Base-by-base conservation (phyloP, 371 early-diverging fungal genomes). In the Fennellomyces sp. region DNA sequence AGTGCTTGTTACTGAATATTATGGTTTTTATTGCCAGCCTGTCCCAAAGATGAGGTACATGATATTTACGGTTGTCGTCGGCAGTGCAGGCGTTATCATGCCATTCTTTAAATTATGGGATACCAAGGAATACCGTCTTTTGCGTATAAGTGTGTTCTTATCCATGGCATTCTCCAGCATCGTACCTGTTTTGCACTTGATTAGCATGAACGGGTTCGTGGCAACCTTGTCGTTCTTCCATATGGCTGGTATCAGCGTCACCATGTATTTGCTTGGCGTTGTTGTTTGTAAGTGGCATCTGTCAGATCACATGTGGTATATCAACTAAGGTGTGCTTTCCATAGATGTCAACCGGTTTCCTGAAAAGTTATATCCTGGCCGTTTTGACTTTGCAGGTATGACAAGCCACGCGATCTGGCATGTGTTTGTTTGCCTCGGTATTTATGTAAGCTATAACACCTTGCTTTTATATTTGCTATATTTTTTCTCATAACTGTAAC, bases 341-440 rank as follows among this genome's bases (percentile, higher is more conserved):
- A 25, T 31, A 71, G 71, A 90, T 60, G 85, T 83, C 33, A 73
- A 79, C 45, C 81, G 88, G 27, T 82, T 86, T 59, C 94, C 92
- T 12, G 92, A 94, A 74, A 83, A 88, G 64, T 76, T 78, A 56
- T 84, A 71, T 51, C 91, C 91, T n/a, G 93, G 93, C 11, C 66
- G 73, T 59, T 91, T 91, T 72, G 92, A 94, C 68, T 70, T 77
- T 52, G 71, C 85, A 60, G 85, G 86, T 52, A 70, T 80, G 71
- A 86, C 89, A 52, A 87, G 88, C 47, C 93, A 93, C 71, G 88
- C 87, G 42, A 76, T 89, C 50, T 93, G 93, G 93, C 93, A 93
- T 67, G 64, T 88, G 13, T 82, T 82, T 69, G 91, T 91, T 6
- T 80, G 87, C 19, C 72, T 81, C 5, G 90, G 88, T 5, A 86